Evolutionary conservation across 1,284 basidiomycete species (phyloP).

Genomic region (Macrocystidia cucumis): DNA sequence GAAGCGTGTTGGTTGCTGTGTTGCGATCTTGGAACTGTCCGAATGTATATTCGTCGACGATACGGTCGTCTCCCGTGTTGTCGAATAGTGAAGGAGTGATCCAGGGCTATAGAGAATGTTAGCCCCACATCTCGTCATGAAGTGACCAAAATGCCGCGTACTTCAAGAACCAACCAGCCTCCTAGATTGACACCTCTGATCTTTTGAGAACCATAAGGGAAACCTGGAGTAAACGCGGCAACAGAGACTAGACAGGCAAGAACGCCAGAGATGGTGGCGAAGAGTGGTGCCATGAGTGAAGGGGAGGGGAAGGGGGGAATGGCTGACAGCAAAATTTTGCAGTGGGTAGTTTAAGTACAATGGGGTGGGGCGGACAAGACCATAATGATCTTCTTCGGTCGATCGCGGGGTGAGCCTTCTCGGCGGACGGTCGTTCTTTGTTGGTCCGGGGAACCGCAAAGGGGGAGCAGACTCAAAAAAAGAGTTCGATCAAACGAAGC

Average conservation of each 20-base stretch:
- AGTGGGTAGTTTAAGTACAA: slow-evolving; percentile 8
- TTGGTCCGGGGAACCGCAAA: no score
- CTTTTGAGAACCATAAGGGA: slow-evolving; percentile 49
- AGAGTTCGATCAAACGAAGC: no score
- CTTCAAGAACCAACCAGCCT: slow-evolving; percentile 78
- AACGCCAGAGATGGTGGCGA: slow-evolving; percentile 10
- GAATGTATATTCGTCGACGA: slow-evolving; percentile 87
- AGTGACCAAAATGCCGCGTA: slow-evolving; percentile 14
- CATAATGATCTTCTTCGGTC: not conserved
- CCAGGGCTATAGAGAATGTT: slow-evolving; percentile 48
- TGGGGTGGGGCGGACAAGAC: slow-evolving; percentile 1
- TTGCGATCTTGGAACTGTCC: slow-evolving; percentile 47
- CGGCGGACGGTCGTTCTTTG: no score
- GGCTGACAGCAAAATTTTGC: slow-evolving; percentile 1
- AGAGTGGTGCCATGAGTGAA: slow-evolving; percentile 11
- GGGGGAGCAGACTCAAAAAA: no score
- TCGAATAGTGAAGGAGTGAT: slow-evolving; percentile 87
- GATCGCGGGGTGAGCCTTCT: not conserved
- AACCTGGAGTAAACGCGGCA: slow-evolving; percentile 27
- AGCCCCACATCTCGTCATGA: slow-evolving; percentile 1
- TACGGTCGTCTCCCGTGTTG: slow-evolving; percentile 57
- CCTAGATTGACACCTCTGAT: slow-evolving; percentile 72
- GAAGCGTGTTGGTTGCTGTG: slow-evolving; percentile 41
- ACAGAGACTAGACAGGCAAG: slow-evolving; percentile 16
- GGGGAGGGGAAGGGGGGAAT: slow-evolving; percentile 6